Base-by-base conservation (phyloP, 1,284 basidiomycete genomes). In the Ustilago bromivora region DNA sequence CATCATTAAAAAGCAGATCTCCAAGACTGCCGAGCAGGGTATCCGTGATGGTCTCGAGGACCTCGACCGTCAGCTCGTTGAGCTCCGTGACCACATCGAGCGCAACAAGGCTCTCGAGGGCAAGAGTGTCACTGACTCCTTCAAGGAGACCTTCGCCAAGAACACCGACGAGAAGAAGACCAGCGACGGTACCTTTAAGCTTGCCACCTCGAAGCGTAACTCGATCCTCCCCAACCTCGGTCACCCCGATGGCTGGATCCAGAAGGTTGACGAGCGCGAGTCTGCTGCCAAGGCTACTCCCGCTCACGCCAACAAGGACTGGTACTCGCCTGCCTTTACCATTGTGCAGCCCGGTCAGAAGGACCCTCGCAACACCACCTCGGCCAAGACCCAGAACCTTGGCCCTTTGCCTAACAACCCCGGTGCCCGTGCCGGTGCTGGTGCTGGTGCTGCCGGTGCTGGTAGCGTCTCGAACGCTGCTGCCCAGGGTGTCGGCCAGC, bases 1-100 rank as follows among this genome's bases (percentile, higher is more conserved):
- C 5, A 88, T 97, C 57, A 92, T 99, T 83, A 98, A 98, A 91
- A 92, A 91, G 86, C 94, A 96, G 86, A 91, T 99, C 79, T 89
- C 92, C 87, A 93, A 92, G 86, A 96, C 93, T 1, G 89, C 97
- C 61, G 88, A 90, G 74, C 91, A 91, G 69, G 92, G 91, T 9
- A 91, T 98, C 72, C 90, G 88, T 61, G 93, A 92, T 12, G 94
- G 90, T 2, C 88, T 98, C 71, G 94, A 95, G 87, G 93, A 94
- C 82, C 88, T 93, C 41, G 93, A 95, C 84, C 92, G 92, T 31
- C 93, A 96, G 88, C 90, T 98, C 31, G 92, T 93, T n/a, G 89
- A 89, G 19, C 92, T 94, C 35, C 88, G 92, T 19, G 91, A 93
- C 78, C 88, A 91, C 41, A 91, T 94, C 90, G 90, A 91, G 71